Base-by-base conservation (phyloP, 2,329 filamentous ascomycete species). In the Rutstroemia sp. region DNA sequence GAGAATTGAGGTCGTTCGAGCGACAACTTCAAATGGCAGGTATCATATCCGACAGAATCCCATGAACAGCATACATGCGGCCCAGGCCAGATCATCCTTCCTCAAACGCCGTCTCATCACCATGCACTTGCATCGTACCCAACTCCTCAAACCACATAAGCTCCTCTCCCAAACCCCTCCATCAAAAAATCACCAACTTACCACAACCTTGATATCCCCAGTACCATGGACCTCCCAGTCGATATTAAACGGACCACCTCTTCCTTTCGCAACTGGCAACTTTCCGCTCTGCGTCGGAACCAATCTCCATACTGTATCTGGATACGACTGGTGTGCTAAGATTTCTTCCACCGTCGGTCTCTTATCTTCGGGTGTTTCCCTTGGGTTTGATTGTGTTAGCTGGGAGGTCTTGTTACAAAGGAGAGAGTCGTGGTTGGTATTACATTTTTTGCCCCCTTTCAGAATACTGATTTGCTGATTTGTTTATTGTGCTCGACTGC, bases 211-310 rank as follows among this genome's bases (percentile, higher is more conserved):
- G 62, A 80, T 77, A 49, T 85, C 80, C 3, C 89, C 90, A 59
- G 79, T 74, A 56, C 90, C 89, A 73, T 95, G 90, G 49, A 94
- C 76, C 71, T 94, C 88, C 78, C 88, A 95, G 53, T 82, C 77
- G 52, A 95, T 82, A 47, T 87, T 79, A 62, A 95, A 75, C 19
- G 89, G 90, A 2, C 88, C 90, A 61, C 90, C 87, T 64, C 88
- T 80, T 39, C 75, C 80, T 55, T 79, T 75, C n/a, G 86, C 90
- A 27, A 89, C 88, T 2, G 80, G 72, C 6, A 82, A 67, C 45
- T 77, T 78, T 4, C 85, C 89, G 50, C 79, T 76, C 42, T 76
- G 75, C 49, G 83, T 78, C 5, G 90, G 85, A 64, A 83, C 78
- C 21, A 95, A 79, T 27, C 80, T 75, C 86, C 86, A 92, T 70